Evolutionary conservation across 1,284 basidiomycete genomes (phyloP).

Genomic region (Neonothopanus nambi): DNA sequence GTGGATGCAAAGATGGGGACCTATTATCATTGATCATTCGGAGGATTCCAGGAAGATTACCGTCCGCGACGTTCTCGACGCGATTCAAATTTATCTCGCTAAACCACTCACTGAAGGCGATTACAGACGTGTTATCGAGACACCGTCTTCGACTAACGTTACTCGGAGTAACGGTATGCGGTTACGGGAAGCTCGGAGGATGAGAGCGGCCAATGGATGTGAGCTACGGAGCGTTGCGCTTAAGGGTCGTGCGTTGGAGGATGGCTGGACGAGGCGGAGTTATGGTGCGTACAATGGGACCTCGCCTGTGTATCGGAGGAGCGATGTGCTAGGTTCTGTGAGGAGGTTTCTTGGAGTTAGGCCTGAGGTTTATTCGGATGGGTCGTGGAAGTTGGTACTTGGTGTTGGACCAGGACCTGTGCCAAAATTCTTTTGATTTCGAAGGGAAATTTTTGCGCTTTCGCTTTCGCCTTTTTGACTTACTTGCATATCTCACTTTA

Average conservation of each 20-base stretch:
- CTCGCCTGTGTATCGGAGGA: constrained; percentile 17
- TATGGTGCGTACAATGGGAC: neutral
- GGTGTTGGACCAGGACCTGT: constrained; percentile 36
- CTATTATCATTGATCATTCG: constrained; percentile 29
- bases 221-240: constrained; percentile 25
- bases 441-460: too few relatives aligned
- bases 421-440: constrained; percentile 22
- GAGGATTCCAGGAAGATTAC: constrained; percentile 17
- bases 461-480: too few relatives aligned
- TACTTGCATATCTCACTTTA: too few relatives aligned
- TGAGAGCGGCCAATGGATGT: constrained; percentile 28
- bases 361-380: constrained; percentile 32
- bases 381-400: constrained; percentile 37
- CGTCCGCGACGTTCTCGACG: constrained; percentile 32
- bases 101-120: constrained; percentile 29
- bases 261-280: neutral
- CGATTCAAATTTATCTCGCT: constrained; percentile 33
- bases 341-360: constrained; percentile 40
- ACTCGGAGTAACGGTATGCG: constrained; percentile 20
- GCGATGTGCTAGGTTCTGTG: constrained; percentile 37
- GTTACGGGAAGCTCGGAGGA: constrained; percentile 24
- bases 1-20: constrained; percentile 38
- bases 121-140: constrained; percentile 20
- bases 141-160: constrained; percentile 1
- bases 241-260: constrained; percentile 21